phyloP scores from a whole-genome alignment of 306 rosid species.

The Vicia villosa region DNA sequence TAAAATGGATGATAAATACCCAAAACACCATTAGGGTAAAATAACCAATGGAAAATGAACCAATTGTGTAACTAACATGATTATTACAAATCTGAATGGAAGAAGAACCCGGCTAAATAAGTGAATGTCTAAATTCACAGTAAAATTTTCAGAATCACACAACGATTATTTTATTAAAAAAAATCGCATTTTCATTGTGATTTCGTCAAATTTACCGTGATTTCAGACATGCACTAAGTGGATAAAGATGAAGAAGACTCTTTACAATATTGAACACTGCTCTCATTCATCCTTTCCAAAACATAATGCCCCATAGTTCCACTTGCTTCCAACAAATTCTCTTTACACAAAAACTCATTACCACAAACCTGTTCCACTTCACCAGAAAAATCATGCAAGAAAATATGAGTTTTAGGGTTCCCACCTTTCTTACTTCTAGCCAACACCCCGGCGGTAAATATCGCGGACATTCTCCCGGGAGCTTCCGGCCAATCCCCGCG shows the following conservation, averaged over 20 bases:
- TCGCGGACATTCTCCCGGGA: constrained; percentile 82
- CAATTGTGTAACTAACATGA: constrained; percentile 34
- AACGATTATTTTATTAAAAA: not conserved
- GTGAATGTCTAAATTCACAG: not conserved
- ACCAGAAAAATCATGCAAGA: constrained; percentile 75
- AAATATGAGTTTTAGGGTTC: constrained; percentile 82
- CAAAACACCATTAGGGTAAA: constrained; percentile 28
- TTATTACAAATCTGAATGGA: constrained; percentile 3
- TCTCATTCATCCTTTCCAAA: constrained; percentile 81
- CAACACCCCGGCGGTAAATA: constrained; percentile 84
- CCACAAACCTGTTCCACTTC: constrained; percentile 67
- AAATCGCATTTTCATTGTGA: not conserved
- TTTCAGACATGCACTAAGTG: constrained; percentile 5
- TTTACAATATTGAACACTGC: constrained; percentile 72
- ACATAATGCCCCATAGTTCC: constrained; percentile 76
- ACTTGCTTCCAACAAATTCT: constrained; percentile 79
- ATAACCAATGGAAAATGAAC: constrained; percentile 2
- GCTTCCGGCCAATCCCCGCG: constrained; percentile 93
- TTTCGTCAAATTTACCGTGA: not conserved
- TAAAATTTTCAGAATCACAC: not conserved
- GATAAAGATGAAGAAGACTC: constrained; percentile 48
- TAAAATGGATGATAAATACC: constrained; percentile 55
- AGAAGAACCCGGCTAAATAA: not conserved
- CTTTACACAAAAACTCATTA: constrained; percentile 75
- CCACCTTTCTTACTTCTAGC: constrained; percentile 93